A percentile compares a stretch with the other conserved stretches of the same genome.
Conservation (phyloP, 441 rosid genomes). For the Pelargonium australe region DNA sequence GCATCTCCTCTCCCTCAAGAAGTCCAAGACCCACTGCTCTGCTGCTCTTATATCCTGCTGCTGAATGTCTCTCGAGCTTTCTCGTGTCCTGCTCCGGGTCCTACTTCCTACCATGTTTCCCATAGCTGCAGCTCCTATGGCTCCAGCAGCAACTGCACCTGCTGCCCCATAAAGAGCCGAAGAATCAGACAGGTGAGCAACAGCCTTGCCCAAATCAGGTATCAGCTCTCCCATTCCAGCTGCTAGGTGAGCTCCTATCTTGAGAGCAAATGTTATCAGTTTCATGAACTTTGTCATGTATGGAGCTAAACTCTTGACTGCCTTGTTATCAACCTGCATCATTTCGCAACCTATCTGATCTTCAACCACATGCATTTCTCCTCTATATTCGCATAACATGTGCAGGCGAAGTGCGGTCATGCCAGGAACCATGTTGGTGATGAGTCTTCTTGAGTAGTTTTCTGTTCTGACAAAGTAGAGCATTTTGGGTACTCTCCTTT, state of each 20-base stretch:
- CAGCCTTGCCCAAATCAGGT: slow-evolving; percentile 84
- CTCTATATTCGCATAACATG: slow-evolving; percentile 81
- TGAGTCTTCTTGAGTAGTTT: slow-evolving; percentile 76
- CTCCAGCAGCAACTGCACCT: slow-evolving; percentile 68
- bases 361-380: slow-evolving; percentile 87
- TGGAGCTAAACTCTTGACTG: slow-evolving; percentile 73
- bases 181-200: slow-evolving; percentile 63
- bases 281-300: slow-evolving; percentile 82
- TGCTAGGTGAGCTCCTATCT: slow-evolving; percentile 92
- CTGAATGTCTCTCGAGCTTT: slow-evolving; percentile 34
- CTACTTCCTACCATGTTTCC: slow-evolving; percentile 31
- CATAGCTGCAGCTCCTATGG: slow-evolving; percentile 61
- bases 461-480: slow-evolving; percentile 71
- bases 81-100: slow-evolving; percentile 35
- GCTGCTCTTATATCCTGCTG: slow-evolving; percentile 74
- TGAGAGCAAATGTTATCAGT: slow-evolving; percentile 72
- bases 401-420: slow-evolving; percentile 77
- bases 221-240: slow-evolving; percentile 90
- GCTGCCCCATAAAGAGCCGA: slow-evolving; percentile 68
- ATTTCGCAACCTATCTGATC: slow-evolving; percentile 87
- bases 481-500: slow-evolving; percentile 94
- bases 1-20: slow-evolving; percentile 71
- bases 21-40: slow-evolving; percentile 87
- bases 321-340: slow-evolving; percentile 76
- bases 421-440: slow-evolving; percentile 71